Conservation (phyloP, 805 yeast species). For the Ogataea sp. region DNA sequence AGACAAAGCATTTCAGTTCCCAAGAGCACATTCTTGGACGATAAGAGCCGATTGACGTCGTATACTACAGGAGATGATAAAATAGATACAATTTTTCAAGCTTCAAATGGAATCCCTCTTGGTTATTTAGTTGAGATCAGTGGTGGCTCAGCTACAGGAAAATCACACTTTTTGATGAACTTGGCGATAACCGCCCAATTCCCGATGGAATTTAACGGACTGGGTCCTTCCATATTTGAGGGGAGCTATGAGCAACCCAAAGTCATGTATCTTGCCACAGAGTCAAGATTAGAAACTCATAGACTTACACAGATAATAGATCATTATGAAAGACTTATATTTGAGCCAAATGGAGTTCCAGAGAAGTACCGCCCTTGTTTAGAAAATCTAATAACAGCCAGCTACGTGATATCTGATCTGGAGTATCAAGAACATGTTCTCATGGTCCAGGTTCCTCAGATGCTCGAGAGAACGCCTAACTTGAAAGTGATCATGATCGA, state of each 20-base stretch:
- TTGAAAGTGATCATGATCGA: slow-evolving; percentile 64
- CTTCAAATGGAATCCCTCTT: slow-evolving; percentile 42
- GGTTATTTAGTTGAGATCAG: slow-evolving; percentile 63
- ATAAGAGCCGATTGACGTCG: too few species aligned
- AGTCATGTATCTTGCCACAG: slow-evolving; percentile 75
- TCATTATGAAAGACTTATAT: slow-evolving; percentile 20
- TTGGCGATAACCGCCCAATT: slow-evolving; percentile 52
- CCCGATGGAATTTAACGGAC: slow-evolving; percentile 38
- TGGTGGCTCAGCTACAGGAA: slow-evolving; percentile 84
- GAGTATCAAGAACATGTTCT: slow-evolving; percentile 70
- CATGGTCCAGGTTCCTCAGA: slow-evolving; percentile 57
- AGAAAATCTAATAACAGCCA: slow-evolving; percentile 21
- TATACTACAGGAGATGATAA: slow-evolving; percentile 47
- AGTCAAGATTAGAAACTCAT: slow-evolving; percentile 59
- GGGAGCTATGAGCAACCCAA: slow-evolving; percentile 16
- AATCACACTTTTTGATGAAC: slow-evolving; percentile 72
- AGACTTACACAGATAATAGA: slow-evolving; percentile 43
- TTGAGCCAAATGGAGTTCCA: slow-evolving; percentile 25
- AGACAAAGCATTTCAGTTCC: too few species aligned
- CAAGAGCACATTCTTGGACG: too few species aligned
- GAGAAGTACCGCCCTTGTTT: slow-evolving; percentile 23
- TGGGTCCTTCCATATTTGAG: slow-evolving; percentile 24
- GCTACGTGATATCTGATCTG: slow-evolving; percentile 34
- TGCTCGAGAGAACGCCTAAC: slow-evolving; percentile 30
- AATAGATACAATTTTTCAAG: slow-evolving; percentile 42